phyloP scores from a whole-genome alignment of 2,329 filamentous ascomycete species.

The Trichoderma polysporum region DNA sequence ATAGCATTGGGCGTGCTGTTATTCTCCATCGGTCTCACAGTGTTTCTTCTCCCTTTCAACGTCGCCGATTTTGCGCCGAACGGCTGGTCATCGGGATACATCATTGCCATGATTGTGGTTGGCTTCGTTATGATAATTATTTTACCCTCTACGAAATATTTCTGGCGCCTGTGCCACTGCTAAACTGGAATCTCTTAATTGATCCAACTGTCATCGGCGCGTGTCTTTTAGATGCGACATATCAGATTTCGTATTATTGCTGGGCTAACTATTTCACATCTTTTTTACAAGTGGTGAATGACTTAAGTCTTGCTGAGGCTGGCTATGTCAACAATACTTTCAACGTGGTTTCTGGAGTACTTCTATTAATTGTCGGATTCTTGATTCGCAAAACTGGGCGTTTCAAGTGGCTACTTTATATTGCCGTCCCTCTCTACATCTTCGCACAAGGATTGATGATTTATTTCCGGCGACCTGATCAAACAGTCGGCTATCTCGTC shows the following conservation, averaged over 20 bases:
- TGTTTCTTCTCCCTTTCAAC: constrained; percentile 66
- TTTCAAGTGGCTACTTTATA: constrained; percentile 49
- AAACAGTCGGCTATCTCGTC: constrained; percentile 48
- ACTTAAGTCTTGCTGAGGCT: constrained; percentile 42
- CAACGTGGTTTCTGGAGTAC: constrained; percentile 51
- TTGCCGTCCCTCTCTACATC: constrained; percentile 53
- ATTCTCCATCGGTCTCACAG: constrained; percentile 54
- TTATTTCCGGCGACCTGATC: constrained; percentile 39
- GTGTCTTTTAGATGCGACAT: constrained; percentile 44
- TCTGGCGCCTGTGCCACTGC: constrained; percentile 56
- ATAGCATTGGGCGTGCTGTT: constrained; percentile 54
- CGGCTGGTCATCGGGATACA: constrained; percentile 52
- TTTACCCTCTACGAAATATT: constrained; percentile 59
- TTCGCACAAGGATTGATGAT: constrained; percentile 46
- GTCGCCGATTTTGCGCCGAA: constrained; percentile 48
- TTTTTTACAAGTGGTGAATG: constrained; percentile 54
- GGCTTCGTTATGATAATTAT: constrained; percentile 57
- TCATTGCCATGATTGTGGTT: constrained; percentile 61
- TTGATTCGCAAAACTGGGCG: constrained; percentile 46
- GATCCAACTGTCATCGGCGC: constrained; percentile 54
- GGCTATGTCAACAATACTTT: constrained; percentile 52
- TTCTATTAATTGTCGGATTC: constrained; percentile 49
- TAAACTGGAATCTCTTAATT: constrained; percentile 51
- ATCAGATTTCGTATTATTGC: constrained; percentile 51
- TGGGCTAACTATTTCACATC: constrained; percentile 57